Percentiles rank a stretch among this genome's conserved stretches.
Evolutionary conservation across 768 basidiomycete genomes (phyloP).

Genomic region (Boletus insuetus): DNA sequence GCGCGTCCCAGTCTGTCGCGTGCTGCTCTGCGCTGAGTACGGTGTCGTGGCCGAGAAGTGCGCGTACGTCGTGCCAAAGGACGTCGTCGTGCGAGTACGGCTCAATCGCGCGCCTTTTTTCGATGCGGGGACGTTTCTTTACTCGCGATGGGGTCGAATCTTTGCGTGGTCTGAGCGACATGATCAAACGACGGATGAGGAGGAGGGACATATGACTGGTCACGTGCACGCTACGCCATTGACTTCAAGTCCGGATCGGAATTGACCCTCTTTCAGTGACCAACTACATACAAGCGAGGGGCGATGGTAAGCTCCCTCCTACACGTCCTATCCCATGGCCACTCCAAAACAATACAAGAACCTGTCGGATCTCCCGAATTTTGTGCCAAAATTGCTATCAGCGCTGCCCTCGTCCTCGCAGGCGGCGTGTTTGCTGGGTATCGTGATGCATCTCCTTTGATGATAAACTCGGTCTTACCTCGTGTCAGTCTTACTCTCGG

Average conservation of each 20-base stretch:
- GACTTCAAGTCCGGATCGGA: background rate
- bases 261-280: background rate
- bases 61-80: slow-evolving; percentile 65
- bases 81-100: slow-evolving; percentile 73
- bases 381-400: slow-evolving; percentile 69
- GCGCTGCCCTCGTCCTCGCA: slow-evolving; percentile 65
- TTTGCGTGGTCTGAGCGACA: no score
- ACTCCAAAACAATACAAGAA: slow-evolving; percentile 14
- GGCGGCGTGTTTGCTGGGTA: slow-evolving; percentile 95
- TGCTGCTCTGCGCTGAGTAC: slow-evolving; percentile 46
- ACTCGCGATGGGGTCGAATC: no score
- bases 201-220: no score
- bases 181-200: no score
- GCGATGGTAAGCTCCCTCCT: slow-evolving; percentile 5
- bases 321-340: background rate
- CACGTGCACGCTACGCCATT: no score
- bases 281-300: background rate
- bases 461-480: background rate
- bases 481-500: slow-evolving; percentile 74
- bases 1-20: slow-evolving; percentile 54
- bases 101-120: slow-evolving; percentile 33
- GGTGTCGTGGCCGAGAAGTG: slow-evolving; percentile 58
- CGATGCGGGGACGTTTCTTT: slow-evolving; percentile 29
- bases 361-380: slow-evolving; percentile 60
- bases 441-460: background rate